Evolutionary conservation across 2,329 filamentous ascomycete genomes (phyloP), one percentile per base, ranked within the genome.

Genomic region (Neofusicoccum ribis): DNA sequence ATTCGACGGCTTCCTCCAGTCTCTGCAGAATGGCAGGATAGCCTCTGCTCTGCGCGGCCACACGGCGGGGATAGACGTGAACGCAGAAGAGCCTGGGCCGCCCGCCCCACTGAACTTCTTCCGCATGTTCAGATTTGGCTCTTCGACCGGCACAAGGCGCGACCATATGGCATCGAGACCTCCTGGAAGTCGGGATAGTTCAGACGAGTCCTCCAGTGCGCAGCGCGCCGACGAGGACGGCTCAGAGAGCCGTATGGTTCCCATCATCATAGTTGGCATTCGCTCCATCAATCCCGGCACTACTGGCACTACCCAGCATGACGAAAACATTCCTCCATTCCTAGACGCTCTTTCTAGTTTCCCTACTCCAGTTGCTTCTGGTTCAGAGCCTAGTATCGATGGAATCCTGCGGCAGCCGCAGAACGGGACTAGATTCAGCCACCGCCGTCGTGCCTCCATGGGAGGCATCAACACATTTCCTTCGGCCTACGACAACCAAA

Each of bases 221-320:
- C 69, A 69, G 12, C 46, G 51, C 58, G 66, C 27, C 63, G 76
- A 78, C 37, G 80, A 80, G 23, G 79, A 80, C 43, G 79, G 79
- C 62, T 67, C 72, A 27, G 83, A 84, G 64, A 84, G 84, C 52
- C 82, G 88, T 23, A 88, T 88, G 76, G 86, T 90, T 44, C 89
- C 88, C 8, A 84, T 90, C 67, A 89, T 90, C 49, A 88, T 90
- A 61, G 88, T 90, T 46, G 88, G 88, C 63, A 89, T 90, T 64
- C 81, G 88, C 62, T 89, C 88, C 31, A 87, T 90, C 65, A 86
- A 84, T 37, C 83, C 86, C 20, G 77, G 76, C 56, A 80, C 79
- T 31, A 81, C 80, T 68, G 56, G 54, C 15, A 36, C 52, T 9
- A 78, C 79, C 14, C 74, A 78, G 27, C 78, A 79, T 20, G 78